phyloP scores from a whole-genome alignment of 108 stramenopile species.

The Skeletonema costatum region DNA sequence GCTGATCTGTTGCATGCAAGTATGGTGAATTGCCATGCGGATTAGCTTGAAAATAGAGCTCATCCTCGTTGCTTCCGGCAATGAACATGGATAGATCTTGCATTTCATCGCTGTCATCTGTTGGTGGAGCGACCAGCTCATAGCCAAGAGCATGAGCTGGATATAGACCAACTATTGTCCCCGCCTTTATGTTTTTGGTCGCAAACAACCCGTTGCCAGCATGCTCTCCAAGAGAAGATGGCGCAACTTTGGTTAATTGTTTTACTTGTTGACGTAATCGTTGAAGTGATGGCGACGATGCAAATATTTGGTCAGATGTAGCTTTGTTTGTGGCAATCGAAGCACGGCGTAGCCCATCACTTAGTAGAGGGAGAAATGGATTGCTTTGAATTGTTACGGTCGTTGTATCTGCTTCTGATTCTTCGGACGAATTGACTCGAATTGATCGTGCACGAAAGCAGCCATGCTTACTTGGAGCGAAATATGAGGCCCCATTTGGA shows the following conservation, averaged over 20 bases:
- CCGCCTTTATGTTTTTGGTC: slow-evolving; percentile 45
- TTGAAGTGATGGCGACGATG: slow-evolving; percentile 23
- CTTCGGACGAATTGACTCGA: not conserved
- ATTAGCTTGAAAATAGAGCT: slow-evolving; percentile 21
- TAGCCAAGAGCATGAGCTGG: slow-evolving; percentile 54
- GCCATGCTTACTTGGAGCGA: not conserved
- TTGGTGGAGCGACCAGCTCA: slow-evolving; percentile 4
- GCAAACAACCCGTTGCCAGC: slow-evolving; percentile 58
- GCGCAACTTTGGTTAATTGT: slow-evolving; percentile 21
- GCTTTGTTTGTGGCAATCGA: slow-evolving; percentile 27
- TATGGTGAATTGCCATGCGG: slow-evolving; percentile 40
- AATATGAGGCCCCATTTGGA: not conserved
- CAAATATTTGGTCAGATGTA: slow-evolving; percentile 25
- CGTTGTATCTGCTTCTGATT: not conserved
- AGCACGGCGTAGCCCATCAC: slow-evolving; percentile 12
- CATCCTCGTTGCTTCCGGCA: slow-evolving; percentile 12
- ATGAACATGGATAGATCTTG: slow-evolving; percentile 31
- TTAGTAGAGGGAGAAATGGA: slow-evolving; percentile 10
- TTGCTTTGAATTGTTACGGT: not conserved
- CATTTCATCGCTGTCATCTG: slow-evolving; percentile 4
- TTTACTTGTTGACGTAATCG: slow-evolving; percentile 25
- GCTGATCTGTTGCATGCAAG: slow-evolving; percentile 51
- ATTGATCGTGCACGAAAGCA: not conserved
- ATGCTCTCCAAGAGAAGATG: slow-evolving; percentile 31
- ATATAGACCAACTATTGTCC: slow-evolving; percentile 50